Percentiles rank a stretch among this genome's conserved stretches.
Evolutionary conservation across 2,329 filamentous ascomycete genomes (phyloP).

Genomic region (Lomentospora prolificans): DNA sequence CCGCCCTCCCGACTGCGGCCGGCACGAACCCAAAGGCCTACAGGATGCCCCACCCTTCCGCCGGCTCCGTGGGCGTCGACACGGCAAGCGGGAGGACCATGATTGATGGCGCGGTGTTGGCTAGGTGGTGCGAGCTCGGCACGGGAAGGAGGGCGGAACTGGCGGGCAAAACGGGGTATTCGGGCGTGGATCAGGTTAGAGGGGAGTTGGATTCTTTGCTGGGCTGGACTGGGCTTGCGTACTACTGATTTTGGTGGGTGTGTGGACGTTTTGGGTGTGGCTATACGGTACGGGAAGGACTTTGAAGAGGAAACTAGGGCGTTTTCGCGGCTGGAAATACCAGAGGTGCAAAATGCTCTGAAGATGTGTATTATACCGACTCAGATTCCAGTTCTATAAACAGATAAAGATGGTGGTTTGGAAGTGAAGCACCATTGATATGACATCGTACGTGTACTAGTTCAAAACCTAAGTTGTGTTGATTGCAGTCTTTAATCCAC

Average conservation of each 20-base stretch:
- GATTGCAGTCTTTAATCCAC: no score
- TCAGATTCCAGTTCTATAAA: no score
- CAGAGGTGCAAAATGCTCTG: no score
- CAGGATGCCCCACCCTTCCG: slow-evolving; percentile 43
- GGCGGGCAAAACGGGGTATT: slow-evolving; percentile 60
- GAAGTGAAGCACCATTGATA: no score
- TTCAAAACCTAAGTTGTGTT: no score
- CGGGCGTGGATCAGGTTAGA: slow-evolving; percentile 55
- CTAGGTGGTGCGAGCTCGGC: slow-evolving; percentile 66
- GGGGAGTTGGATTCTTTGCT: slow-evolving; percentile 57
- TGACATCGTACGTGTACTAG: no score
- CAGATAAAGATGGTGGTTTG: no score
- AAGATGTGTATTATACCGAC: no score
- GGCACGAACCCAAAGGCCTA: slow-evolving; percentile 79
- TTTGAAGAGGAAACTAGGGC: no score
- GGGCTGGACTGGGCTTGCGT: slow-evolving; percentile 53
- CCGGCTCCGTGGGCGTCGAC: slow-evolving; percentile 43
- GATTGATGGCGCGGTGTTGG: slow-evolving; percentile 68
- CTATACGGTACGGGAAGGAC: no score
- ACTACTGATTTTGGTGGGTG: slow-evolving; percentile 18
- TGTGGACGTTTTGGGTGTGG: background rate
- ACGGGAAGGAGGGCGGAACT: slow-evolving; percentile 64
- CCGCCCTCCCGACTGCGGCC: slow-evolving; percentile 63
- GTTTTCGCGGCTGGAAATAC: no score
- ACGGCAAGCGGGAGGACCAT: slow-evolving; percentile 53